Evolutionary conservation across 2,329 filamentous ascomycete genomes (phyloP).

Genomic region (Phyllosticta capitalensis): DNA sequence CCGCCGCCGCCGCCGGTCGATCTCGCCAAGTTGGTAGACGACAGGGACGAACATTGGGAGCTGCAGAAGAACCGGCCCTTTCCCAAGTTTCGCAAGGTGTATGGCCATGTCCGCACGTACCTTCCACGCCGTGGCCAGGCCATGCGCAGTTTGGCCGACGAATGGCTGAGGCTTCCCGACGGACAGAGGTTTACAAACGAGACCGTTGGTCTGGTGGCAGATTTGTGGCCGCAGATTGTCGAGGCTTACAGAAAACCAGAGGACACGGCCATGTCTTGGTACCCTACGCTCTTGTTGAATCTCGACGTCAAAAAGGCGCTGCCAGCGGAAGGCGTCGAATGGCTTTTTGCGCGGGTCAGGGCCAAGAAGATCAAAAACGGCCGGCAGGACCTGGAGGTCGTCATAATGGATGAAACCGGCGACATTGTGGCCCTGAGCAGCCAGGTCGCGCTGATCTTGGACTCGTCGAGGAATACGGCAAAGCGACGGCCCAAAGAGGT

Average conservation of each 20-base stretch:
- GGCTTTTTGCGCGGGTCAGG: conserved; percentile 57
- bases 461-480: conserved; percentile 54
- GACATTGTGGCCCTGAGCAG: conserved; percentile 59
- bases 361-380: conserved; percentile 62
- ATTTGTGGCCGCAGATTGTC: conserved; percentile 59
- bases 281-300: conserved; percentile 65
- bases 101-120: conserved; percentile 42
- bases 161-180: conserved; percentile 57
- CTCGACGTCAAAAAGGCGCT: conserved; percentile 67
- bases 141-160: conserved; percentile 41
- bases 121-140: conserved; percentile 40
- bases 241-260: conserved; percentile 36
- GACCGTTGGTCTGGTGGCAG: conserved; percentile 54
- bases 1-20: conserved; percentile 36
- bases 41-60: conserved; percentile 41
- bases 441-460: conserved; percentile 57
- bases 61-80: conserved; percentile 36
- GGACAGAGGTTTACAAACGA: conserved; percentile 55
- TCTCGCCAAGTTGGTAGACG: conserved; percentile 31
- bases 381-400: conserved; percentile 63
- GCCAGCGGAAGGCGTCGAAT: conserved; percentile 59
- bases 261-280: conserved; percentile 49
- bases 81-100: conserved; percentile 39
- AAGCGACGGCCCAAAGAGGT: conserved; percentile 33
- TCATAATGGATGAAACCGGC: conserved; percentile 53